Conservation (phyloP, 306 rosid species). For the Carpinus viminea region DNA sequence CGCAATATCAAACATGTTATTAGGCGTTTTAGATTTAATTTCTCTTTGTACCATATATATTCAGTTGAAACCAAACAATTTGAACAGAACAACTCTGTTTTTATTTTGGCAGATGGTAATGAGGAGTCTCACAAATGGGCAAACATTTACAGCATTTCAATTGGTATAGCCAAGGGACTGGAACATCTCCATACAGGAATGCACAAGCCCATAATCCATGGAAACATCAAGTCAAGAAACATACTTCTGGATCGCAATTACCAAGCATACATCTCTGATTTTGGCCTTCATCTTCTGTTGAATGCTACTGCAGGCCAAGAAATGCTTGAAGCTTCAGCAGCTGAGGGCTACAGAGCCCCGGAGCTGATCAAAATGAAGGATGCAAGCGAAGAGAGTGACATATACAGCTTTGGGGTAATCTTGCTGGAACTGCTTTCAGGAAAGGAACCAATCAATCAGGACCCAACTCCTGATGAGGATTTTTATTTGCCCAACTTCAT, state of each 20-base stretch:
- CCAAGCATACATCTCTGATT: slow-evolving; percentile 73
- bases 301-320: slow-evolving; percentile 77
- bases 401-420: slow-evolving; percentile 81
- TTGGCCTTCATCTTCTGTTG: slow-evolving; percentile 71
- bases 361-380: slow-evolving; percentile 87
- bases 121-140: slow-evolving; percentile 70
- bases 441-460: slow-evolving; percentile 70
- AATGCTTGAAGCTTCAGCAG: slow-evolving; percentile 79
- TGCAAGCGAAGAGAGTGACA: slow-evolving; percentile 64
- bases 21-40: too few relatives aligned
- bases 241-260: slow-evolving; percentile 60
- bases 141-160: slow-evolving; percentile 56
- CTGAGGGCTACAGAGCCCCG: slow-evolving; percentile 84
- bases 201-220: slow-evolving; percentile 68
- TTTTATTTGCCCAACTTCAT: slow-evolving; percentile 79
- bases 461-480: slow-evolving; percentile 80
- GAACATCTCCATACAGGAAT: slow-evolving; percentile 77
- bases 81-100: slow-evolving; percentile 26
- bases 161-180: slow-evolving; percentile 74
- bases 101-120: slow-evolving; percentile 53
- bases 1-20: too few relatives aligned
- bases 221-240: slow-evolving; percentile 87
- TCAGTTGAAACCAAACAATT: background rate
- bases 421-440: slow-evolving; percentile 80
- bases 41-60: too few relatives aligned